A percentile compares a stretch with the other conserved stretches of the same genome.
Evolutionary conservation across 169 alveolate genomes (phyloP).

Genomic region (Plasmodium inui): DNA sequence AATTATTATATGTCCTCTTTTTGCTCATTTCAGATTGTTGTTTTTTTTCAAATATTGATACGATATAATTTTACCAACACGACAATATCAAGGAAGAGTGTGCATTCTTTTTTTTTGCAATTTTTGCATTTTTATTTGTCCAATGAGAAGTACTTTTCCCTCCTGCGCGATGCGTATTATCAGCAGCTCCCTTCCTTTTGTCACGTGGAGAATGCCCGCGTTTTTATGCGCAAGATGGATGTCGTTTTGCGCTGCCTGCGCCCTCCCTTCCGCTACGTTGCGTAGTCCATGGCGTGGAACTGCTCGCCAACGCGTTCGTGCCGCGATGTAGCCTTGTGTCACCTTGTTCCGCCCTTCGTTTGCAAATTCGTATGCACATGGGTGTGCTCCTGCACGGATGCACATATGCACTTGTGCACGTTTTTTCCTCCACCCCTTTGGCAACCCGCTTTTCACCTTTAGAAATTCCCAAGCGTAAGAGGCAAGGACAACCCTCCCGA

Average conservation of each 20-base stretch:
- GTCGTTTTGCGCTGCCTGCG: neutral
- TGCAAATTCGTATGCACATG: neutral
- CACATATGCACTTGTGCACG: neutral
- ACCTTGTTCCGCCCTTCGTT: neutral
- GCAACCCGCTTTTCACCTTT: neutral
- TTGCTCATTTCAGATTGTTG: conserved; percentile 18
- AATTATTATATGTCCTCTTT: conserved; percentile 25
- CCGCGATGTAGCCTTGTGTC: too few relatives aligned
- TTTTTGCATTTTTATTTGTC: conserved; percentile 20
- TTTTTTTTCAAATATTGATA: conserved; percentile 17
- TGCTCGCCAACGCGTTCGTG: neutral
- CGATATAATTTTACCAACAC: conserved; percentile 40
- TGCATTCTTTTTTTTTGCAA: conserved; percentile 23
- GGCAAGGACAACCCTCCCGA: neutral
- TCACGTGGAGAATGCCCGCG: neutral
- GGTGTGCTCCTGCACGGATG: too few relatives aligned
- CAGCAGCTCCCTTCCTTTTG: neutral
- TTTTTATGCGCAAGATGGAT: conserved; percentile 30
- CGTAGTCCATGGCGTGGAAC: neutral
- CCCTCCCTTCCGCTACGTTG: conserved; percentile 13
- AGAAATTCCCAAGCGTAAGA: neutral
- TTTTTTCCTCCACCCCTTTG: neutral
- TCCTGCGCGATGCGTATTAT: conserved; percentile 22
- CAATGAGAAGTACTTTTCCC: conserved; percentile 26
- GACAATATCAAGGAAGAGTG: conserved; percentile 8